Base-by-base conservation (phyloP, 306 rosid species). In the Crotalaria pallida region DNA sequence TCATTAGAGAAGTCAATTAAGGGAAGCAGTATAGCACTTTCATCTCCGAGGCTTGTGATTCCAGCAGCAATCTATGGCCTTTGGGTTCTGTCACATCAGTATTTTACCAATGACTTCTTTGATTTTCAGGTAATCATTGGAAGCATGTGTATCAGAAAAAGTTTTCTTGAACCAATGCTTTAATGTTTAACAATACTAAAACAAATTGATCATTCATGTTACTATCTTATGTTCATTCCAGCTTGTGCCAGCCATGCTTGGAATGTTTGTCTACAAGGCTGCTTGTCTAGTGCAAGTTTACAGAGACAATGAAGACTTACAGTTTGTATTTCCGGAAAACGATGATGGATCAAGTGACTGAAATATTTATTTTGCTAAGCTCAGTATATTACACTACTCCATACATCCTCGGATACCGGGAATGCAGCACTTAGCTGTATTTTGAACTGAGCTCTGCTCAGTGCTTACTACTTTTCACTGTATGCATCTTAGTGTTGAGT, bases 231-330 rank as follows among this genome's bases (percentile, higher is more conserved):
- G 18, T 74, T 50, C 77, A 57, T 60, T 47, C 12, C 79, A 93
- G 98, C 77, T 93, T 74, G 93, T 88, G 67, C 98, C 98, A 8
- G 98, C 98, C 29, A 90, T 90, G 92, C 69, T 90, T 59, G 98
- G 98, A 75, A 75, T 93, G 97, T 87, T 93, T 68, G 98, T 88
- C 56, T 88, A 93, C 78, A 93, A 93, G 81, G 98, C 92, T 63
- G 98, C 96, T 45, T 88, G 59, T 23, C 90, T 93, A 41, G 89
- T 85, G 48, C 98, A 93, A 88, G 97, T 88, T 36, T 90, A 93
- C 66, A 84, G 98, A 79, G 98, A 93, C 72, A 93, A 93, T 27
- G 92, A 90, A 77, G 92, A 83, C 73, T 82, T 93, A 55, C 73
- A 13, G 44, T 27, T 93, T 33, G 76, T 81, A 38, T 90, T 90